Conservation (phyloP, 768 basidiomycete species). For the Auriscalpium vulgare region DNA sequence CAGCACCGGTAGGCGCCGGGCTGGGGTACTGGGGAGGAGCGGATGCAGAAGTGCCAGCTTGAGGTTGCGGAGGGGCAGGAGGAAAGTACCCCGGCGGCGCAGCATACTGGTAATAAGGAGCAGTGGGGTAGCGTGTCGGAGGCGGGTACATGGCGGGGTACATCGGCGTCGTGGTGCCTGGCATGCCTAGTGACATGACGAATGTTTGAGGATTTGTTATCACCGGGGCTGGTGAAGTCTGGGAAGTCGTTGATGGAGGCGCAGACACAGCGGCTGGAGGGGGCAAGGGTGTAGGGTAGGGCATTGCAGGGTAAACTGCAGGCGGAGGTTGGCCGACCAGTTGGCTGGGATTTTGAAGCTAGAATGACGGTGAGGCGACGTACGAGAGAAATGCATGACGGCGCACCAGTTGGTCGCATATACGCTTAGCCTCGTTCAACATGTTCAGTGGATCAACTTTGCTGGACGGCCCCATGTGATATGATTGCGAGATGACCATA, state of each 20-base stretch:
- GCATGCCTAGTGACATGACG: conserved; percentile 52
- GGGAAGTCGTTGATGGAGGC: conserved; percentile 24
- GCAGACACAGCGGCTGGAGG: conserved; percentile 18
- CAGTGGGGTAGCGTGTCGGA: conserved; percentile 44
- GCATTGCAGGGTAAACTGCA: conserved; percentile 37
- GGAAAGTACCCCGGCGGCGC: conserved; percentile 24
- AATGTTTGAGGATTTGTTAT: conserved; percentile 70
- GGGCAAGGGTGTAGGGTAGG: conserved; percentile 21
- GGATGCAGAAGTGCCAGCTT: conserved; percentile 20
- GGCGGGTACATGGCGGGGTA: conserved; percentile 30
- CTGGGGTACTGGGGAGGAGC: conserved; percentile 17
- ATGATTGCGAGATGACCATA: conserved; percentile 72
- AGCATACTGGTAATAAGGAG: conserved; percentile 58
- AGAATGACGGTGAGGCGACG: conserved; percentile 8
- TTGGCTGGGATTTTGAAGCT: conserved; percentile 72
- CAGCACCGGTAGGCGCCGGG: background rate
- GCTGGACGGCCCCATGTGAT: conserved; percentile 59
- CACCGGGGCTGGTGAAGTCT: conserved; percentile 31
- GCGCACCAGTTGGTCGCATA: conserved; percentile 69
- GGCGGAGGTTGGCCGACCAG: conserved; percentile 61
- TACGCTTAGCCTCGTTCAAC: conserved; percentile 68
- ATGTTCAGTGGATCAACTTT: conserved; percentile 70
- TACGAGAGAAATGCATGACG: background rate
- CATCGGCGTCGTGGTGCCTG: conserved; percentile 34
- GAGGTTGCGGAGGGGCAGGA: conserved; percentile 8